Percentiles rank a stretch among this genome's conserved stretches.
These are phyloP conservation scores for Furcasterigmium sp. DNA, from an alignment of 2,329 filamentous ascomycete species.

Conservation along the genomic window DNA sequence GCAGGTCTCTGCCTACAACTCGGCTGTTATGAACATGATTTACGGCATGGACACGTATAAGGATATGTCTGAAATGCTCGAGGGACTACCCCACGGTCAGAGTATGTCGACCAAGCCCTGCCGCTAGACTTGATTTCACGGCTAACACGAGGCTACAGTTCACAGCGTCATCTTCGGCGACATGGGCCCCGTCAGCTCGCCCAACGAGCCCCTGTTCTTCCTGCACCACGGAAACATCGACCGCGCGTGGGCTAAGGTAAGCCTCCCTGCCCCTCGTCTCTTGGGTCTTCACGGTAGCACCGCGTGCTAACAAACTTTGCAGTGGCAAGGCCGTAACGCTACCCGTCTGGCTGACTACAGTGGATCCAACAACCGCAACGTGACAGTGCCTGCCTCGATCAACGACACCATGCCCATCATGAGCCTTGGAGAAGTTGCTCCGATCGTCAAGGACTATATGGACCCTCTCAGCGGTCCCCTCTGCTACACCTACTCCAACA, in stretches of 20 bases:
- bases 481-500: conserved; percentile 12
- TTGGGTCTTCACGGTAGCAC: background rate
- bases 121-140: too few species aligned
- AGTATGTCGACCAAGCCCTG: conserved; percentile 8
- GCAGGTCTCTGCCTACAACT: conserved; percentile 10
- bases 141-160: conserved; percentile 3
- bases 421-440: conserved; percentile 8
- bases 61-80: conserved; percentile 11
- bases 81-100: conserved; percentile 13
- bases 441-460: conserved; percentile 14
- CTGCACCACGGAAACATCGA: conserved; percentile 23
- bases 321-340: conserved; percentile 14
- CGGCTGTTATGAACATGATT: conserved; percentile 9
- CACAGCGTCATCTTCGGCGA: conserved; percentile 16
- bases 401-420: conserved; percentile 11
- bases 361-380: conserved; percentile 6
- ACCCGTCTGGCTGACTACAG: conserved; percentile 13
- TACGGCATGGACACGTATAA: conserved; percentile 10
- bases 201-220: conserved; percentile 22
- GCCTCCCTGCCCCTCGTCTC: background rate
- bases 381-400: conserved; percentile 5
- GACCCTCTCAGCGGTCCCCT: conserved; percentile 9
- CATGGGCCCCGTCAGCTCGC: conserved; percentile 17
- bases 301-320: background rate
- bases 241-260: conserved; percentile 15